Percentiles rank a stretch among this genome's conserved stretches.
phyloP scores from a whole-genome alignment of 805 yeast species.

The Vanderwaltozyma verrucispora region DNA sequence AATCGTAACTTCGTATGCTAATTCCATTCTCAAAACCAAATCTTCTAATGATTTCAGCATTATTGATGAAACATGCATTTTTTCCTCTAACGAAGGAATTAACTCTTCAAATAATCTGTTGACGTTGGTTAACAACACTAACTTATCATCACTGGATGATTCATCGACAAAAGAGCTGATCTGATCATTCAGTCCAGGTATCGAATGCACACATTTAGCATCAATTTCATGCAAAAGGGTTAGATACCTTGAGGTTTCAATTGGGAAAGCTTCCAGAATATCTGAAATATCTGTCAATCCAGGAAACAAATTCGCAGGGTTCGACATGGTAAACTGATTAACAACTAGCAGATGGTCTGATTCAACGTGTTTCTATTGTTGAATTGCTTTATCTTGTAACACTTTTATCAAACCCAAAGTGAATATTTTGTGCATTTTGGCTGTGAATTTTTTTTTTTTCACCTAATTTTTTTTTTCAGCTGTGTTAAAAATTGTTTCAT shows the following conservation, averaged over 20 bases:
- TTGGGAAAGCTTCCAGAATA: slow-evolving; percentile 82
- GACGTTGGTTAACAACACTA: slow-evolving; percentile 26
- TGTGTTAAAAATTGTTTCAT: too few relatives aligned
- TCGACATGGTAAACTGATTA: too few relatives aligned
- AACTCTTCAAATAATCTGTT: slow-evolving; percentile 46
- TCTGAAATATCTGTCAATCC: slow-evolving; percentile 89
- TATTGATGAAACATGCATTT: slow-evolving; percentile 92
- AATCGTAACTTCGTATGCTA: slow-evolving; percentile 67
- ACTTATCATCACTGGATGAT: slow-evolving; percentile 12
- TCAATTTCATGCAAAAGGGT: slow-evolving; percentile 88
- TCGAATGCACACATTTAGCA: slow-evolving; percentile 75
- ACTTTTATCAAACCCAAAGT: too few relatives aligned
- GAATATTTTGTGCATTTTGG: too few relatives aligned
- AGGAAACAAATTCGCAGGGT: slow-evolving; percentile 49
- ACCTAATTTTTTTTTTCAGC: too few relatives aligned
- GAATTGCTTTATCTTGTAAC: too few relatives aligned
- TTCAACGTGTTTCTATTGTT: too few relatives aligned
- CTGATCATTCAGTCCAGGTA: slow-evolving; percentile 49
- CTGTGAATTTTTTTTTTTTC: too few relatives aligned
- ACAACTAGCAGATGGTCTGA: too few relatives aligned
- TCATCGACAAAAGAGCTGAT: slow-evolving; percentile 17
- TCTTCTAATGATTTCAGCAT: slow-evolving; percentile 70
- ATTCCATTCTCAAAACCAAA: slow-evolving; percentile 63
- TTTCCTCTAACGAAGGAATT: slow-evolving; percentile 89
- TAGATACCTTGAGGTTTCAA: slow-evolving; percentile 71